Conservation (phyloP, 257 asterid genomes). For the Nicotiana tomentosiformis region DNA sequence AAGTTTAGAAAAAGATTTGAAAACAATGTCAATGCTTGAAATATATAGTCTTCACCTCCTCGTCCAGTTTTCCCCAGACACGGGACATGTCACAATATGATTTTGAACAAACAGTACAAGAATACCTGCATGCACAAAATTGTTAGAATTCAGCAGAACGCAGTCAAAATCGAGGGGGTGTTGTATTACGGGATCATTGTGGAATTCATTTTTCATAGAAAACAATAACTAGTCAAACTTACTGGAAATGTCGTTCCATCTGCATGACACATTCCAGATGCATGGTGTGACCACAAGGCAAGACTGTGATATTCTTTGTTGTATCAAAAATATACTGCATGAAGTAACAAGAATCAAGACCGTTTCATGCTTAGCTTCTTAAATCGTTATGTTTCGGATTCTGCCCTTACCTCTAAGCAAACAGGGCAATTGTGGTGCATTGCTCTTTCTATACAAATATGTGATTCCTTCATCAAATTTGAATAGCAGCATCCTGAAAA, state of each 20-base stretch:
- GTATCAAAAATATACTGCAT: conserved; percentile 57
- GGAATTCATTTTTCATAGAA: background rate
- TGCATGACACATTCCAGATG: conserved; percentile 56
- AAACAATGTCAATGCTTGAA: background rate
- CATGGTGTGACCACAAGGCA: conserved; percentile 61
- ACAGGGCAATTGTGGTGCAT: conserved; percentile 77
- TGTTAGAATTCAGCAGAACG: background rate
- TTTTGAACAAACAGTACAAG: conserved; percentile 65
- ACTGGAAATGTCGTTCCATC: conserved; percentile 60
- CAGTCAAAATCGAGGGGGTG: background rate
- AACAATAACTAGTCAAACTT: conserved; percentile 1
- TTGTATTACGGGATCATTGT: background rate
- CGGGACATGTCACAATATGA: conserved; percentile 60
- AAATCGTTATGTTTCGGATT: background rate
- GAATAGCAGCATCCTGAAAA: conserved; percentile 64
- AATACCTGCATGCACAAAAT: conserved; percentile 35
- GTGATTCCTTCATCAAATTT: conserved; percentile 50
- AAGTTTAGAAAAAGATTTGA: background rate
- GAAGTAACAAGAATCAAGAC: background rate
- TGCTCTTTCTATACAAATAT: conserved; percentile 62
- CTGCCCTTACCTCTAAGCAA: conserved; percentile 58
- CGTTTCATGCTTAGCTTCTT: background rate
- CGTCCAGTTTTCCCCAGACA: conserved; percentile 57
- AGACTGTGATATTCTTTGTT: conserved; percentile 44
- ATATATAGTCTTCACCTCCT: conserved; percentile 32